phyloP scores from a whole-genome alignment of 2,329 filamentous ascomycete genomes.

The Raffaelea deltoideospora region DNA sequence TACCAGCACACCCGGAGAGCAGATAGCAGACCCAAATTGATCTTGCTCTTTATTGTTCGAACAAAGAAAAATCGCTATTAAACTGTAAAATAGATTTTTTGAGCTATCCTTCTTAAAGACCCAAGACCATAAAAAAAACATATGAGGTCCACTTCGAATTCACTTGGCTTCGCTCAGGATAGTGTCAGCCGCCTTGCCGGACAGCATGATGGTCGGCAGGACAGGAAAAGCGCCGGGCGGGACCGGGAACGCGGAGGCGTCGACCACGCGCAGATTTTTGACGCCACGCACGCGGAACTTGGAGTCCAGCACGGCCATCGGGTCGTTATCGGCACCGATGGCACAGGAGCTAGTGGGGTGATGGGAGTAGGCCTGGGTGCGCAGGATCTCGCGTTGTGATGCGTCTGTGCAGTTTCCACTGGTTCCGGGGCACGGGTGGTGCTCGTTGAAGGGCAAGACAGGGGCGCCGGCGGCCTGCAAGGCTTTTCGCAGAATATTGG shows the following conservation, averaged over 20 bases:
- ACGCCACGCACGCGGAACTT: slow-evolving; percentile 38
- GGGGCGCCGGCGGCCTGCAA: slow-evolving; percentile 6
- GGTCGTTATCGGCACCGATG: slow-evolving; percentile 34
- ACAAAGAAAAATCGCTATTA: no score
- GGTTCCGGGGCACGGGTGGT: slow-evolving; percentile 6
- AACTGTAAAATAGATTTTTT: no score
- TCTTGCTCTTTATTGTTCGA: no score
- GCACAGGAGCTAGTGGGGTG: slow-evolving; percentile 36
- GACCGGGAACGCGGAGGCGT: slow-evolving; percentile 33
- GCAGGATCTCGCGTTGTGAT: slow-evolving; percentile 8
- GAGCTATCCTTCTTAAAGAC: no score
- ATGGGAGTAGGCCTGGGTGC: slow-evolving; percentile 33
- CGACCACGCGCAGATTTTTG: slow-evolving; percentile 36
- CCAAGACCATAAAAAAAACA: no score
- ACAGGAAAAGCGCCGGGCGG: slow-evolving; percentile 27
- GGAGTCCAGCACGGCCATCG: slow-evolving; percentile 35
- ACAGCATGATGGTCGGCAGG: slow-evolving; percentile 31
- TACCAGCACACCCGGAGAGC: no score
- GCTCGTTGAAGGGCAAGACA: slow-evolving; percentile 8
- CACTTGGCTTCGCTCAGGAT: slow-evolving; percentile 19
- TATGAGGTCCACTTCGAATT: no score
- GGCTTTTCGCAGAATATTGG: slow-evolving; percentile 8
- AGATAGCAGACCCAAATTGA: no score
- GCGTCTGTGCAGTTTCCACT: slow-evolving; percentile 8
- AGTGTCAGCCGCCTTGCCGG: slow-evolving; percentile 40